These are phyloP conservation scores for Globisporangium acanthophoron DNA, from an alignment of 352 stramenopile species.

Conservation along the genomic window DNA sequence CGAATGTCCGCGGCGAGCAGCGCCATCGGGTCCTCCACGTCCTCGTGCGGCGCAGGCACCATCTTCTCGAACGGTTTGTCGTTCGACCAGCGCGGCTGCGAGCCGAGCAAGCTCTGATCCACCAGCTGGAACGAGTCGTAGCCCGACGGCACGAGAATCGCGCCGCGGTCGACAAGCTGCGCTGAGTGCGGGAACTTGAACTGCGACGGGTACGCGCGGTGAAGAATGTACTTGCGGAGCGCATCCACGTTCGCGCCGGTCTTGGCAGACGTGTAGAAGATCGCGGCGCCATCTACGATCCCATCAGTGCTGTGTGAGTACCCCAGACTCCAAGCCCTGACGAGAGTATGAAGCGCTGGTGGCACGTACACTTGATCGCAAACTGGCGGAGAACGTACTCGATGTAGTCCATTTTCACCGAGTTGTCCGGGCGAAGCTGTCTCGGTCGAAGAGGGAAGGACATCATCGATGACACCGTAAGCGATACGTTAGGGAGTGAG, in stretches of 20 bases:
- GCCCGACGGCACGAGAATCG: constrained; percentile 70
- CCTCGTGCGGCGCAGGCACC: constrained; percentile 43
- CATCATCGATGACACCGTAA: neutral
- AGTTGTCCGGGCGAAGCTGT: constrained; percentile 70
- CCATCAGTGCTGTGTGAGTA: neutral
- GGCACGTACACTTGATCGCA: constrained; percentile 63
- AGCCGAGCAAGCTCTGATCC: constrained; percentile 70
- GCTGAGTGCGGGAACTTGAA: constrained; percentile 67
- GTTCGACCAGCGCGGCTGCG: constrained; percentile 64
- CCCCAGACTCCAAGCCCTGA: neutral
- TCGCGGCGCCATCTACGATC: constrained; percentile 51
- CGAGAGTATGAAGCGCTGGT: no score
- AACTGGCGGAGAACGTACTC: constrained; percentile 77
- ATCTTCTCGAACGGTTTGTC: constrained; percentile 84
- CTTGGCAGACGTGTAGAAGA: constrained; percentile 83
- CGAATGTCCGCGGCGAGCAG: constrained; percentile 41
- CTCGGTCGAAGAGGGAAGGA: neutral
- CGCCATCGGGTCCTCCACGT: constrained; percentile 27
- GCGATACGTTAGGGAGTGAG: neutral
- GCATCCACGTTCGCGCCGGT: constrained; percentile 67
- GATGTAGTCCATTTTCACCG: constrained; percentile 83
- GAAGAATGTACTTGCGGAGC: constrained; percentile 70
- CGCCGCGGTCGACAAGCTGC: constrained; percentile 66
- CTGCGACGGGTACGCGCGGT: constrained; percentile 55
- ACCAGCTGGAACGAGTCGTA: constrained; percentile 78